phyloP scores from a whole-genome alignment of 2,329 filamentous ascomycete genomes.

The Leptographium radiaticola region DNA sequence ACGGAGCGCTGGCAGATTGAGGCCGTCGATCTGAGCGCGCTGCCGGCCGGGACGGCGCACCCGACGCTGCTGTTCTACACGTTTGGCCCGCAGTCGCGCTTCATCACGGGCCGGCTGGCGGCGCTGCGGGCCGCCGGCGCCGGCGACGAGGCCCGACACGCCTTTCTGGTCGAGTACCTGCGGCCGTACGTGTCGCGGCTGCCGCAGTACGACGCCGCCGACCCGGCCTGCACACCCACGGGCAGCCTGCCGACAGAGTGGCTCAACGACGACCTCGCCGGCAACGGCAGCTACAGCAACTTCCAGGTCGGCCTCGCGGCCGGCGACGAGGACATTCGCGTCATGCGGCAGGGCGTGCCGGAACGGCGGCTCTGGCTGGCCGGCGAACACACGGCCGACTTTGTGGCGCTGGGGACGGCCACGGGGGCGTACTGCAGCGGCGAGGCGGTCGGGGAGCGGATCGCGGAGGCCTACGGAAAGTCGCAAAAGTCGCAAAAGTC shows the following conservation, averaged over 20 bases:
- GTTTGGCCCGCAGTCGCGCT: constrained; percentile 47
- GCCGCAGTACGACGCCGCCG: constrained; percentile 46
- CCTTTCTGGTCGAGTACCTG: constrained; percentile 53
- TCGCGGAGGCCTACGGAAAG: constrained; percentile 41
- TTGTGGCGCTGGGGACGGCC: constrained; percentile 75
- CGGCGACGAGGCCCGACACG: background rate
- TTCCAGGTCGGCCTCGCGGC: constrained; percentile 64
- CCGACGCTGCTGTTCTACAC: constrained; percentile 80
- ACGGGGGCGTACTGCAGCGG: constrained; percentile 91
- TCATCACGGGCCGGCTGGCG: constrained; percentile 34
- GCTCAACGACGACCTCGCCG: constrained; percentile 66
- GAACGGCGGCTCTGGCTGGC: constrained; percentile 69
- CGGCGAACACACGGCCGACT: constrained; percentile 82
- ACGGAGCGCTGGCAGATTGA: constrained; percentile 60
- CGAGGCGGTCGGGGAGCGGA: constrained; percentile 58
- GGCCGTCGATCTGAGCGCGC: constrained; percentile 60
- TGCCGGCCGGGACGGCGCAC: constrained; percentile 46
- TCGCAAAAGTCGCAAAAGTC: background rate
- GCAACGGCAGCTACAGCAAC: constrained; percentile 73
- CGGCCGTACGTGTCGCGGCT: constrained; percentile 65
- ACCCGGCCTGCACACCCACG: constrained; percentile 46
- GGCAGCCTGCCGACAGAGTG: constrained; percentile 61
- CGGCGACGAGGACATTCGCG: constrained; percentile 59
- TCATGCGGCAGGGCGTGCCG: constrained; percentile 48
- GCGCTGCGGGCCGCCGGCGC: constrained; percentile 16